Evolutionary conservation across 441 rosid genomes (phyloP).

Genomic region (Rhodomyrtus psidioides): DNA sequence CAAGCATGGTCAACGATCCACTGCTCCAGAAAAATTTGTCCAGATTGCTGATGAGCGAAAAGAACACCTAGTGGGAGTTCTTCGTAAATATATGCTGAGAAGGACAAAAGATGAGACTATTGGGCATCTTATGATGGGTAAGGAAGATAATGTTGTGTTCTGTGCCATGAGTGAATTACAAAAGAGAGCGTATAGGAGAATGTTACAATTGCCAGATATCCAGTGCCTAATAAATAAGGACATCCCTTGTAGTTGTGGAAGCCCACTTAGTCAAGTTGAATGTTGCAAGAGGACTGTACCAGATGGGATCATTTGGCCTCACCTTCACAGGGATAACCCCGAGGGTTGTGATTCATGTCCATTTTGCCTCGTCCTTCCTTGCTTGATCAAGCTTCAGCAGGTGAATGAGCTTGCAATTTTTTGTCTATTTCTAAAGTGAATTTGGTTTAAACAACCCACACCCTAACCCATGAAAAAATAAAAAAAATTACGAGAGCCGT

Average conservation of each 20-base stretch:
- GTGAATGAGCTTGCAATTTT: constrained; percentile 11
- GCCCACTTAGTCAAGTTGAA: constrained; percentile 82
- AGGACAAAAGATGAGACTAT: constrained; percentile 97
- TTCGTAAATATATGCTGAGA: constrained; percentile 74
- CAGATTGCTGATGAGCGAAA: constrained; percentile 74
- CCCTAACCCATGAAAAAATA: too few relatives aligned
- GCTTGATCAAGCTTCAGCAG: constrained; percentile 94
- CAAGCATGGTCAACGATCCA: constrained; percentile 86
- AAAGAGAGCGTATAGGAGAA: constrained; percentile 71
- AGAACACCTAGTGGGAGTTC: constrained; percentile 61
- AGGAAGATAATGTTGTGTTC: constrained; percentile 93
- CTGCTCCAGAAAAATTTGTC: constrained; percentile 75
- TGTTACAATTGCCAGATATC: constrained; percentile 74
- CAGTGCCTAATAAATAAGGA: constrained; percentile 91
- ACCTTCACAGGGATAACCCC: constrained; percentile 73
- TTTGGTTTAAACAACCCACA: neutral
- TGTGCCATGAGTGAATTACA: constrained; percentile 92
- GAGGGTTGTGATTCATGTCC: constrained; percentile 98
- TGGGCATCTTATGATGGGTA: constrained; percentile 95
- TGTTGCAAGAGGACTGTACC: constrained; percentile 88
- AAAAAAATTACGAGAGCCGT: neutral
- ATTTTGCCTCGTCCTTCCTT: constrained; percentile 90
- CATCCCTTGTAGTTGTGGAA: constrained; percentile 77
- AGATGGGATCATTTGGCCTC: constrained; percentile 84
- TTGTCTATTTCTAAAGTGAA: neutral